Base-by-base conservation (phyloP, 768 basidiomycete species). In the Lyophyllum semitale region DNA sequence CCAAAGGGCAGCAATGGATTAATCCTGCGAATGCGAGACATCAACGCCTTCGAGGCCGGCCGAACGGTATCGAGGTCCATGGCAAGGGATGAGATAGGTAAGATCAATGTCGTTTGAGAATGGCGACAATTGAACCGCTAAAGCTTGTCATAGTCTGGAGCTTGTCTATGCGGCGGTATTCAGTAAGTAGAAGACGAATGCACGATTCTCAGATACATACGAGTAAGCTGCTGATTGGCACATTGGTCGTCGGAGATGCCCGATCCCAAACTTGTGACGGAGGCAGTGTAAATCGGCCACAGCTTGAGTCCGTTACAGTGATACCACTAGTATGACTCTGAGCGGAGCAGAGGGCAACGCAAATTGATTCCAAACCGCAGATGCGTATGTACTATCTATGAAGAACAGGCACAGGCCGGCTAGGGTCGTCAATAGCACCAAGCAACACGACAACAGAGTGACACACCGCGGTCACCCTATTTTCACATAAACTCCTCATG, bases 81-180 rank as follows among this genome's bases (percentile, higher is more conserved):
- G 26, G 35, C 8, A n/a, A 37, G 25, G 20, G 27, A n/a, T 41
- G n/a, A 27, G 25, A 29, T 8, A 18, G 27, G 13, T 51, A n/a
- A 27, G 37, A 32, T 45, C 30, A 53, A 26, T 29, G 33, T 33
- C 42, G 43, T 18, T 30, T 18, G 46, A 20, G 38, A 27, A 43
- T 53, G 12, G 49, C n/a, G 45, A 42, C 30, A 20, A 44, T 35
- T 37, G 49, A 26, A 48, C 6, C 8, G 27, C 42, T 37, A 23
- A 43, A 41, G 18, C 46, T 55, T 35, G 27, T 61, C 60, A 61
- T 61, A 61, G 53, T 53, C 56, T 43, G n/a, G n/a, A n/a, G n/a
- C n/a, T n/a, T n/a, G 43, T 33, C 38, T 38, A 38, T 38, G 37
- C n/a, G 17, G 33, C 6, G 12, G 33, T 12, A 35, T 9, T 35